Evolutionary conservation across 495 filamentous ascomycete species (phyloP).

Genomic region (Penicillium manginii): DNA sequence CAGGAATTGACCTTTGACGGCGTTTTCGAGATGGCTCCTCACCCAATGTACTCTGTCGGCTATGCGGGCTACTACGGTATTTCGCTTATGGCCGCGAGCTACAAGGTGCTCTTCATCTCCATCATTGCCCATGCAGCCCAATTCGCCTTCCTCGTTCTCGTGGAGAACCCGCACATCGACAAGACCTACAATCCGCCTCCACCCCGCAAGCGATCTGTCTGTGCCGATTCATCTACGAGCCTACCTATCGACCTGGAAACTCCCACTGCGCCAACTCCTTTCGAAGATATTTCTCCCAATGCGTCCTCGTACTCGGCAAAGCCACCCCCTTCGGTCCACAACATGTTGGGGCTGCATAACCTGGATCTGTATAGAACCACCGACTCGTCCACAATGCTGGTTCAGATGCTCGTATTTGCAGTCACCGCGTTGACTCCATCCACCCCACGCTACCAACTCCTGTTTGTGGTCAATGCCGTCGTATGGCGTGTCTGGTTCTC

Average conservation of each 20-base stretch:
- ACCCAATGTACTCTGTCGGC: constrained; percentile 99
- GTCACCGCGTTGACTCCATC: constrained; percentile 77
- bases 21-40: constrained; percentile 98
- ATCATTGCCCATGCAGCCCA: constrained; percentile 93
- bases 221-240: constrained; percentile 42
- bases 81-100: constrained; percentile 97
- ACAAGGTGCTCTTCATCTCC: constrained; percentile 94
- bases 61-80: constrained; percentile 99
- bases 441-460: constrained; percentile 68
- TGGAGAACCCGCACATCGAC: constrained; percentile 98
- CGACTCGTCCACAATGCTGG: constrained; percentile 76
- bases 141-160: constrained; percentile 84
- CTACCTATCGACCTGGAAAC: constrained; percentile 37
- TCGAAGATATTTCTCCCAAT: constrained; percentile 44
- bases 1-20: constrained; percentile 98
- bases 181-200: constrained; percentile 94
- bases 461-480: constrained; percentile 82
- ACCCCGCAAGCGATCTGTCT: constrained; percentile 62
- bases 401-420: constrained; percentile 71
- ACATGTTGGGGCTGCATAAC: constrained; percentile 78
- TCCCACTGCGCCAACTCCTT: constrained; percentile 41
- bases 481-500: constrained; percentile 92
- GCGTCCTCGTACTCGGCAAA: constrained; percentile 44
- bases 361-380: constrained; percentile 85
- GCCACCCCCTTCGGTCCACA: constrained; percentile 71